phyloP scores from a whole-genome alignment of 208 protist genomes.

The Trypanosoma lewisi region DNA sequence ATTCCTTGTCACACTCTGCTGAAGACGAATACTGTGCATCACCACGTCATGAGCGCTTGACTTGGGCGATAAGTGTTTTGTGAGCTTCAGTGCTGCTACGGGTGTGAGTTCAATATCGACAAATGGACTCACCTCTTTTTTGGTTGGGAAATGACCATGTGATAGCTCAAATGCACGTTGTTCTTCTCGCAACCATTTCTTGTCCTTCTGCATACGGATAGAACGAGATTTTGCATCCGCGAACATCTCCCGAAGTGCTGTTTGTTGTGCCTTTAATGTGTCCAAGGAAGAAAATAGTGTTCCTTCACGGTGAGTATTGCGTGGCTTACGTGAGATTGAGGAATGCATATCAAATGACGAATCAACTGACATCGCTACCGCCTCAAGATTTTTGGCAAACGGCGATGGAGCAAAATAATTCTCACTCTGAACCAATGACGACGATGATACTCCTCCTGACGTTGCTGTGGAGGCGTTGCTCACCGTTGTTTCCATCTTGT shows the following conservation, averaged over 20 bases:
- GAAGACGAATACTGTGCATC: slow-evolving; percentile 49
- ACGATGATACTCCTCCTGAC: not conserved
- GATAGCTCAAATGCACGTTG: slow-evolving; percentile 47
- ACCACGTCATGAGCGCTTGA: slow-evolving; percentile 35
- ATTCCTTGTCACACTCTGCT: slow-evolving; percentile 52
- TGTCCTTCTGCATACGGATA: slow-evolving; percentile 61
- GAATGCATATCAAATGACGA: not conserved
- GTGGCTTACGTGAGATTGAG: not conserved
- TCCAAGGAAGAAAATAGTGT: slow-evolving; percentile 6
- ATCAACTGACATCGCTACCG: slow-evolving; percentile 20
- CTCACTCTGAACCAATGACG: not conserved
- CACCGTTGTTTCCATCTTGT: not conserved
- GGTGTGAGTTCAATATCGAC: slow-evolving; percentile 61
- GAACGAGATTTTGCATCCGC: slow-evolving; percentile 29
- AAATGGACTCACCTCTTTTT: slow-evolving; percentile 47
- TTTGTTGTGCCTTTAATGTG: slow-evolving; percentile 23
- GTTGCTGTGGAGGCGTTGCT: not conserved
- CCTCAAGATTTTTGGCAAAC: slow-evolving; percentile 19
- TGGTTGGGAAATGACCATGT: slow-evolving; percentile 37
- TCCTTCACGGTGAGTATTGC: not conserved
- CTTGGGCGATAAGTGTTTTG: slow-evolving; percentile 35
- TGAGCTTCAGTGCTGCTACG: slow-evolving; percentile 51
- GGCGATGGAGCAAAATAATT: slow-evolving; percentile 29
- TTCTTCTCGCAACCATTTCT: slow-evolving; percentile 42
- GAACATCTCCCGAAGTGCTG: slow-evolving; percentile 41